Evolutionary conservation across 164 flowering plant species (phyloP).

Genomic region (Houttuynia cordata): DNA sequence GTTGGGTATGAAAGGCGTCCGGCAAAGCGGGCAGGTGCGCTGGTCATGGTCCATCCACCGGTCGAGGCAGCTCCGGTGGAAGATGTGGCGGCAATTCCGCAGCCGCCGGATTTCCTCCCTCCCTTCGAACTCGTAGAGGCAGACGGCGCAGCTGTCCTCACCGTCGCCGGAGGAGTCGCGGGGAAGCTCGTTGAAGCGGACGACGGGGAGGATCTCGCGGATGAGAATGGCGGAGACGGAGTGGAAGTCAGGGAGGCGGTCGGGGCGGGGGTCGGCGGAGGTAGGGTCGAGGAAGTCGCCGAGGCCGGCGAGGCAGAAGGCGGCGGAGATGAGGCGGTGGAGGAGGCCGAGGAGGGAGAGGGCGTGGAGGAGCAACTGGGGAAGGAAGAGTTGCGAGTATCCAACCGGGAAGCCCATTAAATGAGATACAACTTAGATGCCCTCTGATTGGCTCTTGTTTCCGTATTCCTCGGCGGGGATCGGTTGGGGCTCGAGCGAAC

Average conservation of each 20-base stretch:
- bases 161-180: background rate
- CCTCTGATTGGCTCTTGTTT: background rate
- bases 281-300: slow-evolving; percentile 58
- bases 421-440: background rate
- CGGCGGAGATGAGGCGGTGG: slow-evolving; percentile 27
- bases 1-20: slow-evolving; percentile 53
- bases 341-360: slow-evolving; percentile 49
- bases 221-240: slow-evolving; percentile 52
- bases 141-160: slow-evolving; percentile 72
- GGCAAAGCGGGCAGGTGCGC: slow-evolving; percentile 82
- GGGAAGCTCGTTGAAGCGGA: slow-evolving; percentile 33
- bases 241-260: slow-evolving; percentile 21
- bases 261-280: slow-evolving; percentile 7
- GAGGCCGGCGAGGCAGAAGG: slow-evolving; percentile 45
- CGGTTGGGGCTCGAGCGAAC: no score
- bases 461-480: no score
- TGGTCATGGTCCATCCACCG: slow-evolving; percentile 89
- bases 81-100: slow-evolving; percentile 67
- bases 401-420: slow-evolving; percentile 86
- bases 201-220: slow-evolving; percentile 69
- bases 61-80: slow-evolving; percentile 70
- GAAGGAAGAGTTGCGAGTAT: slow-evolving; percentile 66
- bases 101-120: slow-evolving; percentile 65
- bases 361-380: slow-evolving; percentile 44
- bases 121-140: slow-evolving; percentile 59